Percentiles rank a stretch among this genome's conserved stretches.
Conservation (phyloP, 805 yeast species). For the Kazachstania bromeliacearum region DNA sequence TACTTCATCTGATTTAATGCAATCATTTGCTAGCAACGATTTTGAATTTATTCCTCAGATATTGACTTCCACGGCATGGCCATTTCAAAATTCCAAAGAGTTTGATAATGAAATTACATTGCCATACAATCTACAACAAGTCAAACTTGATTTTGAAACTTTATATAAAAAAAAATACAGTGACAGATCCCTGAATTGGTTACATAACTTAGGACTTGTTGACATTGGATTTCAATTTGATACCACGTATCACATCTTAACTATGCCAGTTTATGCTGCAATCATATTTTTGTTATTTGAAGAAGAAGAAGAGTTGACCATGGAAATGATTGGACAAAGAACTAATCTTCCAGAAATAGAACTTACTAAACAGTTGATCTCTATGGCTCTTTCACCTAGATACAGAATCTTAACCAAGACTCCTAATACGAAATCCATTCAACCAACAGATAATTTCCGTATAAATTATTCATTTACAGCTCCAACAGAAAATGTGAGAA, state of each 20-base stretch:
- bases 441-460: slow-evolving; percentile 50
- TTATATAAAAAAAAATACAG: slow-evolving; percentile 43
- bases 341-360: slow-evolving; percentile 72
- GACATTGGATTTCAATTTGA: slow-evolving; percentile 68
- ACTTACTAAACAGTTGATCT: slow-evolving; percentile 65
- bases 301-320: slow-evolving; percentile 40
- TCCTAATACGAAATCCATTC: slow-evolving; percentile 69
- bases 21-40: slow-evolving; percentile 8
- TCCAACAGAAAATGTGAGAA: slow-evolving; percentile 60
- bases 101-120: slow-evolving; percentile 28
- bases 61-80: slow-evolving; percentile 61
- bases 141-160: slow-evolving; percentile 39
- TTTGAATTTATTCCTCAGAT: slow-evolving; percentile 42
- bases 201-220: slow-evolving; percentile 72
- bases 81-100: slow-evolving; percentile 36
- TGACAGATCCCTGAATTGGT: slow-evolving; percentile 65
- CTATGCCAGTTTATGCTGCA: slow-evolving; percentile 75
- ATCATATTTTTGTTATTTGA: slow-evolving; percentile 66
- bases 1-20: slow-evolving; percentile 37
- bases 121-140: slow-evolving; percentile 36
- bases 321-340: slow-evolving; percentile 48
- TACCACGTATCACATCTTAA: slow-evolving; percentile 63
- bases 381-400: slow-evolving; percentile 76
- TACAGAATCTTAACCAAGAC: slow-evolving; percentile 63
- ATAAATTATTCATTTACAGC: slow-evolving; percentile 63